Percentiles rank a stretch among this genome's conserved stretches.
phyloP scores from a whole-genome alignment of 768 basidiomycete species.

The Russula sp. region DNA sequence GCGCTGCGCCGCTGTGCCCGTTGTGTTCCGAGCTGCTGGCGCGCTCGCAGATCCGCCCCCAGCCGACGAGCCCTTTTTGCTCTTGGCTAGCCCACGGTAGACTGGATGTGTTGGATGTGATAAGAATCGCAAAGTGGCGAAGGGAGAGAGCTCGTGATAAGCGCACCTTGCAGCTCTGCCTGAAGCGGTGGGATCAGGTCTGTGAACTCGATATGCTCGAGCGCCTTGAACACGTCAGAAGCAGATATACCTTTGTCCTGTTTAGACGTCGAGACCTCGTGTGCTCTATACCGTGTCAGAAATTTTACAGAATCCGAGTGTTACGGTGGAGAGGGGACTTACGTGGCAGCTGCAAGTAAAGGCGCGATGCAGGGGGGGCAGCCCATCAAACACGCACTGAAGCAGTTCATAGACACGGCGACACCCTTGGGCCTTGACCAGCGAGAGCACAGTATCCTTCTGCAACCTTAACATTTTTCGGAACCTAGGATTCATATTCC shows the following conservation, averaged over 20 bases:
- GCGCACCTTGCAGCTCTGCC: slow-evolving; percentile 56
- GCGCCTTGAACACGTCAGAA: slow-evolving; percentile 82
- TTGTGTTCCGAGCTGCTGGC: slow-evolving; percentile 19
- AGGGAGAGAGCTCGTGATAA: neutral
- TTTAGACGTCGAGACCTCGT: slow-evolving; percentile 78
- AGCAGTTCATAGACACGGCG: slow-evolving; percentile 92
- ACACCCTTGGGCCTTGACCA: slow-evolving; percentile 65
- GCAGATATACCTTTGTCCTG: slow-evolving; percentile 87
- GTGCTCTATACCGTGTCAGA: slow-evolving; percentile 51
- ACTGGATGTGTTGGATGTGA: slow-evolving; percentile 35
- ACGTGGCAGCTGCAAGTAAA: slow-evolving; percentile 11
- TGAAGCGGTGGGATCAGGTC: slow-evolving; percentile 62
- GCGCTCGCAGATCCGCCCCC: slow-evolving; percentile 26
- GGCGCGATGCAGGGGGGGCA: neutral
- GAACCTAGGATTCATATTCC: slow-evolving; percentile 46
- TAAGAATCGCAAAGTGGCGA: neutral
- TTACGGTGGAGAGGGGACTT: slow-evolving; percentile 38
- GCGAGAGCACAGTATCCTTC: slow-evolving; percentile 80
- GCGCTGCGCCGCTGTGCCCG: neutral
- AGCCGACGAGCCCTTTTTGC: slow-evolving; percentile 43
- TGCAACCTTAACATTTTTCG: slow-evolving; percentile 78
- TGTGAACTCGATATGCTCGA: slow-evolving; percentile 71
- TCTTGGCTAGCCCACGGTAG: slow-evolving; percentile 59
- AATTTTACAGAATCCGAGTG: neutral
- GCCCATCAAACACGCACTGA: slow-evolving; percentile 46